These are phyloP conservation scores for Austroboletus rostrupii DNA, from an alignment of 1,284 basidiomycete genomes.

Conservation along the genomic window DNA sequence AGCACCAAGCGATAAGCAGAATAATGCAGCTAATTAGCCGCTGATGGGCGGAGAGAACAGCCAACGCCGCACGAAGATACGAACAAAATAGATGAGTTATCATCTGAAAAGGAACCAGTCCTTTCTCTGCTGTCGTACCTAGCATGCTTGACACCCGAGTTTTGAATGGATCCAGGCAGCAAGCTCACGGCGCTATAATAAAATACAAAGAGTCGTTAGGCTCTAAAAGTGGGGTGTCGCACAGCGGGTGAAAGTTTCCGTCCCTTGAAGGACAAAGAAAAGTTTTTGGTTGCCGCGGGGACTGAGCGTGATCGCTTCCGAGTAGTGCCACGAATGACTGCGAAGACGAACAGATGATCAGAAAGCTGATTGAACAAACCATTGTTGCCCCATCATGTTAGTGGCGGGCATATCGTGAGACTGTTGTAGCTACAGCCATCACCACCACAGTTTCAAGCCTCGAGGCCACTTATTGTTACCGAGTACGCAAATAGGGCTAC, in stretches of 20 bases:
- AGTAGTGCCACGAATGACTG: not conserved
- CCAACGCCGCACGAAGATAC: not conserved
- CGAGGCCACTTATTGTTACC: not conserved
- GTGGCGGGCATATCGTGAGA: not conserved
- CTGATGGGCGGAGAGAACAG: not conserved
- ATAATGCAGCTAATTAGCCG: not conserved
- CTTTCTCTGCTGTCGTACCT: not conserved
- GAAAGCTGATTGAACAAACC: too few species aligned
- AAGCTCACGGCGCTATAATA: not conserved
- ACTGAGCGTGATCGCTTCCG: not conserved
- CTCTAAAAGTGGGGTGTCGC: not conserved
- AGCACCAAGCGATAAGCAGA: not conserved
- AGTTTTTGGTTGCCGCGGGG: not conserved
- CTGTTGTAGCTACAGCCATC: not conserved
- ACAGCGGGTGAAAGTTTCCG: not conserved
- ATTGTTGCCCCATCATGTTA: too few species aligned
- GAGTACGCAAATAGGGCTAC: slow-evolving; percentile 23
- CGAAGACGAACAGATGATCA: too few species aligned
- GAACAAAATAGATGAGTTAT: not conserved
- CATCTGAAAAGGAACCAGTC: not conserved
- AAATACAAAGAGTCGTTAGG: slow-evolving; percentile 19
- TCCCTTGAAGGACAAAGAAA: not conserved
- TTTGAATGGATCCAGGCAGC: slow-evolving; percentile 4
- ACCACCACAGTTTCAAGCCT: not conserved
- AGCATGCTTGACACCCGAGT: not conserved